Base-by-base conservation (phyloP, 2,329 filamentous ascomycete genomes). In the Colletotrichum sp. region DNA sequence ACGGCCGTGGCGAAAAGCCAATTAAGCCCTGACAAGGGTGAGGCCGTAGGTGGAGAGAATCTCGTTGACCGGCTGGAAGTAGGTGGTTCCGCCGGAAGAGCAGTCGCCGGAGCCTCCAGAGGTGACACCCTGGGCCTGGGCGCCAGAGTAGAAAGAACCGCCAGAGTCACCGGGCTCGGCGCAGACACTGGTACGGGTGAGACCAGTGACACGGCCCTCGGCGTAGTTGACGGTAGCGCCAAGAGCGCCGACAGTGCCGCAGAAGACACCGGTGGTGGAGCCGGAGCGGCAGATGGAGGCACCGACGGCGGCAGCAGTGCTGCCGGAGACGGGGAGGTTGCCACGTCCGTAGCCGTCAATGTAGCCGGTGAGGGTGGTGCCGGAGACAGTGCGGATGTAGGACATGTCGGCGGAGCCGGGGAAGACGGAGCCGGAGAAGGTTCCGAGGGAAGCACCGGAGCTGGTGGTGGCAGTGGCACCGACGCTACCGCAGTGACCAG, bases 111-210 rank as follows among this genome's bases (percentile, higher is more conserved):
- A 84, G 78, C 85, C 85, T 80, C 85, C 85, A 2, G 85, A 86
- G 78, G 84, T 85, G 78, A 86, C 84, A 80, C 85, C 85, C 82
- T 86, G 85, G 74, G 85, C 85, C 82, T 86, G 84, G 71, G 83
- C 63, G 66, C 85, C 85, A 73, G 84, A 80, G 83, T 85, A 86
- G 73, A 80, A 86, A 39, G 85, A 83, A 75, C 85, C 85, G 71
- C 85, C 85, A 66, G 85, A 86, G 82, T 86, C 85, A 76, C 85
- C 85, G 77, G 83, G 83, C 84, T 86, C 84, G 69, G 84, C 84
- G 80, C 85, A 86, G 63, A 85, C 84, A 66, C 75, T 85, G 73
- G 85, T 86, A 69, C 83, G 82, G 72, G 85, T 86, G 55, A 86
- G 84, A 49, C 85, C 85, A 76, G 83, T 84, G 77, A 86, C 84